Conservation (phyloP, 2,329 filamentous ascomycete species). For the Epichloe coenophiala region DNA sequence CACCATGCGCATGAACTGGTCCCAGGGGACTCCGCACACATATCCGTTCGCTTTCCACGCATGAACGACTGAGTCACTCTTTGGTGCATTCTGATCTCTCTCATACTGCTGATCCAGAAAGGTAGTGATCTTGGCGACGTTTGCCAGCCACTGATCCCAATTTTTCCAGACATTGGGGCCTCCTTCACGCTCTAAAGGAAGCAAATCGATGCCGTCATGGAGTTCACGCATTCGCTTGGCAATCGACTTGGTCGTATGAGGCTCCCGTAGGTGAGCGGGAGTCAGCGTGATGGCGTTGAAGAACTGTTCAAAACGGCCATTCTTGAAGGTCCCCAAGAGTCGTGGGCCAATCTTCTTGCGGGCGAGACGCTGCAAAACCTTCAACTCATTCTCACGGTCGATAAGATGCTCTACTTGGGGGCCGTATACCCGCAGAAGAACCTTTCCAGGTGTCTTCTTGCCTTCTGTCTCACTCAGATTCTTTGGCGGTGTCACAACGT, state of each 20-base stretch:
- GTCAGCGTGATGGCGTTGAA: constrained; percentile 76
- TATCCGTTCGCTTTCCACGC: constrained; percentile 58
- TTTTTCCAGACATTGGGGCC: constrained; percentile 82
- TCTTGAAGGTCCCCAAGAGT: constrained; percentile 80
- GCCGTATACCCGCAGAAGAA: constrained; percentile 84
- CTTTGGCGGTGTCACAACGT: constrained; percentile 74
- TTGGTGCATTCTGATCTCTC: constrained; percentile 16
- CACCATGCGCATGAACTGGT: constrained; percentile 58
- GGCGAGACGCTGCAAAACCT: constrained; percentile 72
- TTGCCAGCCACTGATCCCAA: constrained; percentile 82
- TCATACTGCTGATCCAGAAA: constrained; percentile 46
- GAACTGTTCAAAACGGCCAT: constrained; percentile 92
- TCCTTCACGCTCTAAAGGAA: constrained; percentile 60
- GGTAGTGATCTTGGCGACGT: constrained; percentile 46
- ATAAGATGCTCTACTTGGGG: constrained; percentile 93
- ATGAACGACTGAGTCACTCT: constrained; percentile 20
- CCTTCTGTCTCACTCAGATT: constrained; percentile 32
- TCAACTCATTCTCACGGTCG: constrained; percentile 79
- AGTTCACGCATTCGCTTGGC: constrained; percentile 96
- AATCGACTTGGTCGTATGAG: constrained; percentile 80
- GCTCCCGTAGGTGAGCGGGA: constrained; percentile 59
- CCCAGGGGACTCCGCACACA: constrained; percentile 77
- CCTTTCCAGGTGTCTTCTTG: constrained; percentile 44
- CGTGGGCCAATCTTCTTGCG: constrained; percentile 88
- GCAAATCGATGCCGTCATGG: constrained; percentile 81